These are phyloP conservation scores for Globisporangium cylindrosporum DNA, from an alignment of 352 stramenopile genomes.

Conservation along the genomic window DNA sequence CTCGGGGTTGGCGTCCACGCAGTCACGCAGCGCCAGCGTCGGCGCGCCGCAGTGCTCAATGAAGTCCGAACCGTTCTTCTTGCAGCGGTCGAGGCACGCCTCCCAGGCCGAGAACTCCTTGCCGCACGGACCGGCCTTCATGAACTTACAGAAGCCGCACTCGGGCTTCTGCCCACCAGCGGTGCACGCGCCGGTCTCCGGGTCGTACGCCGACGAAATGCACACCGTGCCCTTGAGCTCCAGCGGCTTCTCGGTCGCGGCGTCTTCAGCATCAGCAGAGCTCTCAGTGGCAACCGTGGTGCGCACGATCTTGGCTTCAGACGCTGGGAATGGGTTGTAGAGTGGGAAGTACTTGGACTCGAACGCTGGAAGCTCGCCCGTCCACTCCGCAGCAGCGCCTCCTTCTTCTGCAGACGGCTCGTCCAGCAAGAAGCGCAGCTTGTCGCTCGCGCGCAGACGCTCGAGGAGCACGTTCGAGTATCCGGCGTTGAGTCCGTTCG, in stretches of 20 bases:
- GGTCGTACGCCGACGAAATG: slow-evolving; percentile 63
- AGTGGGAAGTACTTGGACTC: slow-evolving; percentile 69
- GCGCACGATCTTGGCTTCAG: slow-evolving; percentile 36
- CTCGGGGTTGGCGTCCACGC: slow-evolving; percentile 84
- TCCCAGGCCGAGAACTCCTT: slow-evolving; percentile 81
- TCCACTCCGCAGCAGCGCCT: slow-evolving; percentile 30
- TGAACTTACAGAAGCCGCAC: slow-evolving; percentile 90
- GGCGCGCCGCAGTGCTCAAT: slow-evolving; percentile 74
- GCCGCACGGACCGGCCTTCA: slow-evolving; percentile 86
- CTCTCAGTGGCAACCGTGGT: slow-evolving; percentile 5
- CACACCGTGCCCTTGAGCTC: slow-evolving; percentile 64
- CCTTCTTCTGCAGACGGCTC: slow-evolving; percentile 13
- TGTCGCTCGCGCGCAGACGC: slow-evolving; percentile 60
- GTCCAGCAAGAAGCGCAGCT: slow-evolving; percentile 53
- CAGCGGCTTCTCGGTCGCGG: slow-evolving; percentile 24
- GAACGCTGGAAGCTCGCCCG: slow-evolving; percentile 63
- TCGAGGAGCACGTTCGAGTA: slow-evolving; percentile 77
- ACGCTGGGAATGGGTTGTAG: slow-evolving; percentile 76
- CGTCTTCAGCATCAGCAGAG: background rate
- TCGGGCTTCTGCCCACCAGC: slow-evolving; percentile 58
- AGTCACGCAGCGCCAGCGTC: slow-evolving; percentile 79
- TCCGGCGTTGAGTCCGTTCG: slow-evolving; percentile 44
- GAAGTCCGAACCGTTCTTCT: slow-evolving; percentile 70
- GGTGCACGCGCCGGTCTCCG: slow-evolving; percentile 41
- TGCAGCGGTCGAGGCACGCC: slow-evolving; percentile 73